Percentiles rank a stretch among this genome's conserved stretches.
Evolutionary conservation across 2,329 filamentous ascomycete genomes (phyloP).

Genomic region (Trichoderma oligosporum): DNA sequence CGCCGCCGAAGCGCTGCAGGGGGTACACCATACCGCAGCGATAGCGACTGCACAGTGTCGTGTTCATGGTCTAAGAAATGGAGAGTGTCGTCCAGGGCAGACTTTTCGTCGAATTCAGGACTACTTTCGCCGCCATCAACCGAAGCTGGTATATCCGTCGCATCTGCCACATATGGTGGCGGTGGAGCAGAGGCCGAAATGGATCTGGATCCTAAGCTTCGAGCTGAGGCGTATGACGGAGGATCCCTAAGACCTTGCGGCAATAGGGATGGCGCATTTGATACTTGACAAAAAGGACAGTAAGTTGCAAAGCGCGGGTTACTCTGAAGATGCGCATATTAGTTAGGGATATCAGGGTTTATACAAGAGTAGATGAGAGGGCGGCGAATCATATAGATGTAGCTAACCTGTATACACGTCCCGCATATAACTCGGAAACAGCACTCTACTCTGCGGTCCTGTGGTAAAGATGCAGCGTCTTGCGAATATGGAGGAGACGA

Average conservation of each 20-base stretch:
- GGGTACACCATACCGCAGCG: constrained; percentile 68
- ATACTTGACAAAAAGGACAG: constrained; percentile 75
- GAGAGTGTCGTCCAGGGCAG: constrained; percentile 58
- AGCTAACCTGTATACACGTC: constrained; percentile 56
- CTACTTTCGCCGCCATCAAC: constrained; percentile 27
- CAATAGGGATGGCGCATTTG: constrained; percentile 52
- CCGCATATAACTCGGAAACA: constrained; percentile 70
- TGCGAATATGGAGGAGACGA: constrained; percentile 49
- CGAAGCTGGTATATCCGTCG: not conserved
- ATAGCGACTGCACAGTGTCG: constrained; percentile 65
- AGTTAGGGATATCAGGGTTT: not conserved
- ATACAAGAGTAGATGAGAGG: not conserved
- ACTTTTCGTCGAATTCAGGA: constrained; percentile 30
- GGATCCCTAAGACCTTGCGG: constrained; percentile 64
- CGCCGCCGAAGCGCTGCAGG: constrained; percentile 56
- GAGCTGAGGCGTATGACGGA: constrained; percentile 56
- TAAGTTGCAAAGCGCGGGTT: constrained; percentile 65
- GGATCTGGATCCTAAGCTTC: constrained; percentile 27
- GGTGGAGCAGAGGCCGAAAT: constrained; percentile 32
- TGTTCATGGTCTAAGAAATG: constrained; percentile 70
- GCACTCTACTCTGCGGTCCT: constrained; percentile 62
- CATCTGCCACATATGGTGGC: constrained; percentile 36
- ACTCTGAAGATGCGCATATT: constrained; percentile 37
- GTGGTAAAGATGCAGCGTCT: constrained; percentile 55
- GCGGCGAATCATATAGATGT: not conserved